These are phyloP conservation scores for Gossypium gossypioides DNA, from an alignment of 441 rosid genomes.

Conservation along the genomic window DNA sequence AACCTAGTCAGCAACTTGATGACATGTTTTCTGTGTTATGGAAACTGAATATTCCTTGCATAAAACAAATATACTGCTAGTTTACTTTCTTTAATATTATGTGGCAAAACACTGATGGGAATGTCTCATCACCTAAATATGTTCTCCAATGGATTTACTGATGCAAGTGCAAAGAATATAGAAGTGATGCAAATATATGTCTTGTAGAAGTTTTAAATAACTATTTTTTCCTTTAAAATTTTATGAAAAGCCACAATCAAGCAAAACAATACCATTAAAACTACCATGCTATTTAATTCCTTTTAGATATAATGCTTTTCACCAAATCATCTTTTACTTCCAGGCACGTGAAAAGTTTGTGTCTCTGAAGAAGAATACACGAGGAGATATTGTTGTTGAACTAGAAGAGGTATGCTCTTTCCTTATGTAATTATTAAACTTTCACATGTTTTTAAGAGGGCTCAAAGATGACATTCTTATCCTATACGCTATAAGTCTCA, in stretches of 20 bases:
- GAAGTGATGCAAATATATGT: background rate
- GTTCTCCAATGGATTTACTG: background rate
- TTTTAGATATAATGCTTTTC: background rate
- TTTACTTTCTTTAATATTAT: background rate
- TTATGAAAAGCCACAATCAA: background rate
- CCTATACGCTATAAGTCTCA: background rate
- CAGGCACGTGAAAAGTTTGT: constrained; percentile 87
- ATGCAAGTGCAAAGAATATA: background rate
- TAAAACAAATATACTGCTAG: background rate
- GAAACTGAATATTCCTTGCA: background rate
- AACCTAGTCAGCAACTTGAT: background rate
- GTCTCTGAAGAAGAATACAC: constrained; percentile 74
- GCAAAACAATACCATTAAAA: constrained; percentile 5
- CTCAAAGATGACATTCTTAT: background rate
- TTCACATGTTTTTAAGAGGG: constrained; percentile 3
- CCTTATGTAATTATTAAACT: background rate
- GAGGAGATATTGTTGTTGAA: constrained; percentile 64
- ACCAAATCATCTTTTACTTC: constrained; percentile 6
- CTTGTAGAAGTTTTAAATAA: background rate
- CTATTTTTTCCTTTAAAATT: constrained; percentile 1
- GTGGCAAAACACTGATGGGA: background rate
- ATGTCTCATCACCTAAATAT: background rate
- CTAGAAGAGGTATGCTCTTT: constrained; percentile 63
- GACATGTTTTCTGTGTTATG: background rate
- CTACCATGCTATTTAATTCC: background rate